Evolutionary conservation across 345 rosid species (phyloP).

Genomic region (Salix udensis): DNA sequence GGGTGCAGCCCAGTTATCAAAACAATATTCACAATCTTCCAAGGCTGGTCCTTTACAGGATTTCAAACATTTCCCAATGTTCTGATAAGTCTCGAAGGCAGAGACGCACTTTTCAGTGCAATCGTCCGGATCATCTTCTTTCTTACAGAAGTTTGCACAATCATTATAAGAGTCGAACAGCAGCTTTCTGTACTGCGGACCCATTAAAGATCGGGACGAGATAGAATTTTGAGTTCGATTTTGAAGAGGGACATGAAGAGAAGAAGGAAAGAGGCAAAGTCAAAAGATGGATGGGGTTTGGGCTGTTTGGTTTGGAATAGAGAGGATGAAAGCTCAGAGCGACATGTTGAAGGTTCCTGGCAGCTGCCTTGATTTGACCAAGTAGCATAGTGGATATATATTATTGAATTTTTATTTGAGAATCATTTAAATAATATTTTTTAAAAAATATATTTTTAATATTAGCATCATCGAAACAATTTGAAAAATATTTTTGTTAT

Average conservation of each 20-base stretch:
- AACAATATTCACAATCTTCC: not conserved
- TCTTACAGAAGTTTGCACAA: not conserved
- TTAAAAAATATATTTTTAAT: too few relatives aligned
- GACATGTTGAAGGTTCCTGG: not conserved
- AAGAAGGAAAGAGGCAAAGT: not conserved
- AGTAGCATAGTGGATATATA: too few relatives aligned
- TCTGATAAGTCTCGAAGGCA: not conserved
- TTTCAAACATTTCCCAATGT: too few relatives aligned
- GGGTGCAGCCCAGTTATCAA: not conserved
- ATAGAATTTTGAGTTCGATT: not conserved
- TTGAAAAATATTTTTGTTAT: too few relatives aligned
- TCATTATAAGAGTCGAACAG: not conserved
- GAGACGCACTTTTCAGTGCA: not conserved
- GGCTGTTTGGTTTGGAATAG: not conserved
- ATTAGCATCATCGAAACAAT: too few relatives aligned
- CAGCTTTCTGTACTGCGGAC: slow-evolving; percentile 3
- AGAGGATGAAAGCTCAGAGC: not conserved
- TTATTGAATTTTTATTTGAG: too few relatives aligned
- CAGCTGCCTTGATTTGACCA: not conserved
- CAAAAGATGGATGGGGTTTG: not conserved
- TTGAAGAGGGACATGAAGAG: not conserved
- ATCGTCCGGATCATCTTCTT: not conserved
- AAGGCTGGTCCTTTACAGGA: too few relatives aligned
- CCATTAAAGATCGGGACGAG: slow-evolving; percentile 2
- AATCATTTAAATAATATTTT: too few relatives aligned